These are phyloP conservation scores for Metschnikowia baotianmanensis DNA, from an alignment of 805 yeast genomes.

Conservation along the genomic window DNA sequence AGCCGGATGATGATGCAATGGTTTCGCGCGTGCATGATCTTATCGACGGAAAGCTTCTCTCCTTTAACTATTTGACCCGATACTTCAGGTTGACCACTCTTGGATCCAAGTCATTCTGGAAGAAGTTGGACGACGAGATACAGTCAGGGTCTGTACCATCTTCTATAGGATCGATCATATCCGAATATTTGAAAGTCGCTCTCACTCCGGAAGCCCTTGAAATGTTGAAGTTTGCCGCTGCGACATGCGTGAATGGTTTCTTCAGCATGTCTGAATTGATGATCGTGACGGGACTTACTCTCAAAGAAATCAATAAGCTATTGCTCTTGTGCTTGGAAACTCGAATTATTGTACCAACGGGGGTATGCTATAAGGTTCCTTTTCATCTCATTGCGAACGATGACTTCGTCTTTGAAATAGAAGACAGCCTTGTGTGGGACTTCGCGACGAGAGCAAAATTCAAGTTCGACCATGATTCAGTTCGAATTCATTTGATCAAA, in stretches of 20 bases:
- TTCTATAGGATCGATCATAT: slow-evolving; percentile 15
- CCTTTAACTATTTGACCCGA: slow-evolving; percentile 15
- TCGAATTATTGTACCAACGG: slow-evolving; percentile 36
- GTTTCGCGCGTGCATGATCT: slow-evolving; percentile 9
- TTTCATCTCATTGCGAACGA: slow-evolving; percentile 34
- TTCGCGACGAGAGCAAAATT: slow-evolving; percentile 37
- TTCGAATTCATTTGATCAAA: slow-evolving; percentile 31
- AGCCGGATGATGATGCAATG: slow-evolving; percentile 1
- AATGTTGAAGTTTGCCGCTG: slow-evolving; percentile 41
- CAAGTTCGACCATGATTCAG: slow-evolving; percentile 41
- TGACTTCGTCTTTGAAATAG: slow-evolving; percentile 28
- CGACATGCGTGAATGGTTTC: slow-evolving; percentile 35
- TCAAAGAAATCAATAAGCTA: slow-evolving; percentile 30
- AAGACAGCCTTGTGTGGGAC: slow-evolving; percentile 30
- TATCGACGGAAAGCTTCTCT: slow-evolving; percentile 21
- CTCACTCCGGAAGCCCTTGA: slow-evolving; percentile 18
- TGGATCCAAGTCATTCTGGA: slow-evolving; percentile 1
- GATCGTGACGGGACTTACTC: slow-evolving; percentile 33
- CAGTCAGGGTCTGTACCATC: neutral
- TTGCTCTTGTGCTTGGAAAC: slow-evolving; percentile 33
- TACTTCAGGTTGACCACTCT: slow-evolving; percentile 6
- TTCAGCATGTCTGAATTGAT: slow-evolving; percentile 39
- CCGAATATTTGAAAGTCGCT: slow-evolving; percentile 20
- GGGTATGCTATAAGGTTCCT: slow-evolving; percentile 47
- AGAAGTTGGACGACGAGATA: slow-evolving; percentile 1